Evolutionary conservation across 192 early-diverging fungal species (phyloP).

Genomic region (Funneliformis geosporum): DNA sequence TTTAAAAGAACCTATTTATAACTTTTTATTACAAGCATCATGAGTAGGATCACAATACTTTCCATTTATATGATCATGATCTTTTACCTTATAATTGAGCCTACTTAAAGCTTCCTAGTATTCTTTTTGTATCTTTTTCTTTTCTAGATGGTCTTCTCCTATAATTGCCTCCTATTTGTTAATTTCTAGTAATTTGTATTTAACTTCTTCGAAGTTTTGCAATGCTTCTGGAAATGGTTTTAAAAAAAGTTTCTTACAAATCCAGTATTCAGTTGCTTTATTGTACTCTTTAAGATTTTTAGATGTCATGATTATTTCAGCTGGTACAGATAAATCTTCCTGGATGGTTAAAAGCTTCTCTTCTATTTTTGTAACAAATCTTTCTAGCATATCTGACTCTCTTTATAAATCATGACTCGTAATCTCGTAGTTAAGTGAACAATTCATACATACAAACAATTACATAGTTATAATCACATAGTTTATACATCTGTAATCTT

Average conservation of each 20-base stretch:
- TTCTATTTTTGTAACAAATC: slow-evolving; percentile 7
- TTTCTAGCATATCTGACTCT: not conserved
- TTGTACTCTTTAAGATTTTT: too few relatives aligned
- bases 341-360: not conserved
- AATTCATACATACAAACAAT: not conserved
- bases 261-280: too few relatives aligned
- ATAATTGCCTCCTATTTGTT: too few relatives aligned
- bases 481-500: not conserved
- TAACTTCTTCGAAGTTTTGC: too few relatives aligned
- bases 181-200: too few relatives aligned
- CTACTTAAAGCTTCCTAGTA: not conserved
- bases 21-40: too few relatives aligned
- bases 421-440: not conserved
- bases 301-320: too few relatives aligned
- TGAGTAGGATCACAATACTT: not conserved
- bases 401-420: slow-evolving; percentile 15
- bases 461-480: not conserved
- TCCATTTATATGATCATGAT: too few relatives aligned
- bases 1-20: slow-evolving; percentile 25
- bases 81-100: not conserved
- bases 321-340: too few relatives aligned
- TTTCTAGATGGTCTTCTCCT: not conserved
- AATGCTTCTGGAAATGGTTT: too few relatives aligned
- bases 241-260: too few relatives aligned
- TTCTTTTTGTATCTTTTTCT: slow-evolving; percentile 7